phyloP scores from a whole-genome alignment of 2,329 filamentous ascomycete genomes.

The Pseudogymnoascus sp. region DNA sequence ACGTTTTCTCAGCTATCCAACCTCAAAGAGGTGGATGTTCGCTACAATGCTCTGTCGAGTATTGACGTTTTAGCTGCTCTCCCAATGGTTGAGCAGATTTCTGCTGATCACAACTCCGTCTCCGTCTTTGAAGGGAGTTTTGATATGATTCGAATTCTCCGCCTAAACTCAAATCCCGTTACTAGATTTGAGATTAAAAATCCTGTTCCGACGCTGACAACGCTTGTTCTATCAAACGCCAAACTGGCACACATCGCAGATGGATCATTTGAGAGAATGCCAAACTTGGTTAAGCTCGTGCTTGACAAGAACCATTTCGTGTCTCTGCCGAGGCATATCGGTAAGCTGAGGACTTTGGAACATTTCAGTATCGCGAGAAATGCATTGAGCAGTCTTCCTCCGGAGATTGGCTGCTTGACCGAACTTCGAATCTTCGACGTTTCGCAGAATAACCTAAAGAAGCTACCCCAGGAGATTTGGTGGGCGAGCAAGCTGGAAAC shows the following conservation, averaged over 20 bases:
- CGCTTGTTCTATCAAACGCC: conserved; percentile 81
- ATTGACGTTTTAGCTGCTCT: conserved; percentile 82
- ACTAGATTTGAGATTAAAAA: conserved; percentile 81
- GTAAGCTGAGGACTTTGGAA: conserved; percentile 72
- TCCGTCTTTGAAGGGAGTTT: conserved; percentile 89
- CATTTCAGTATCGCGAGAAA: conserved; percentile 94
- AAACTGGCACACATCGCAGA: conserved; percentile 85
- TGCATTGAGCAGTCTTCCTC: conserved; percentile 70
- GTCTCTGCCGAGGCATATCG: conserved; percentile 76
- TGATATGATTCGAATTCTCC: conserved; percentile 69
- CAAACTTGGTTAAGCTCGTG: conserved; percentile 77
- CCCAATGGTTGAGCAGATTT: conserved; percentile 78
- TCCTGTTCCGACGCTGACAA: conserved; percentile 71
- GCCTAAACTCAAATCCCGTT: conserved; percentile 89
- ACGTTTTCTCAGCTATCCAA: conserved; percentile 61
- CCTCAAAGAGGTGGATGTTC: conserved; percentile 84
- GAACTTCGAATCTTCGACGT: conserved; percentile 83
- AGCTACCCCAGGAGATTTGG: conserved; percentile 90
- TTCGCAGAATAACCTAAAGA: conserved; percentile 85
- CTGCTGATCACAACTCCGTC: conserved; percentile 86
- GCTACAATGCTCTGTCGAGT: conserved; percentile 82
- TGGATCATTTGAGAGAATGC: conserved; percentile 77
- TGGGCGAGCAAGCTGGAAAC: conserved; percentile 84
- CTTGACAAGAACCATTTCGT: conserved; percentile 96
- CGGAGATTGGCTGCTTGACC: conserved; percentile 77